Conservation (phyloP, 1,284 basidiomycete species). For the Agroathelia rolfsii region DNA sequence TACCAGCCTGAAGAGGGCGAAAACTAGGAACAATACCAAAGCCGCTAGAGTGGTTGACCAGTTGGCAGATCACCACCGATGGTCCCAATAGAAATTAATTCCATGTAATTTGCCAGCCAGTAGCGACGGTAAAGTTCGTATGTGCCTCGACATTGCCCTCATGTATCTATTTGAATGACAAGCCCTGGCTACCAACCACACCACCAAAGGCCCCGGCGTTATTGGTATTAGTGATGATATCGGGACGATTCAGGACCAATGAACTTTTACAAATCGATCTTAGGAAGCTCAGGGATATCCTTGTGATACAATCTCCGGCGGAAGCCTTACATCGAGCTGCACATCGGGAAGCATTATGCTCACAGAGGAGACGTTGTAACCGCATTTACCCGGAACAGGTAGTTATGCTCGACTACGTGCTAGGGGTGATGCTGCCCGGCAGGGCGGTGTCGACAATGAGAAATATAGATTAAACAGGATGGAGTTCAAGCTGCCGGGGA, state of each 20-base stretch:
- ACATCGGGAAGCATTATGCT: conserved; percentile 79
- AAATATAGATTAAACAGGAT: no score
- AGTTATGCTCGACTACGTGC: conserved; percentile 54
- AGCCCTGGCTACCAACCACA: conserved; percentile 88
- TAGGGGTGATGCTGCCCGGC: conserved; percentile 46
- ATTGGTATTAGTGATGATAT: conserved; percentile 66
- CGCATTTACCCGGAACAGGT: no score
- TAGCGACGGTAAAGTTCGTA: conserved; percentile 98
- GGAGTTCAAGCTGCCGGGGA: no score
- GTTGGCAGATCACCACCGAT: conserved; percentile 89
- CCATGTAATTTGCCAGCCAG: conserved; percentile 97
- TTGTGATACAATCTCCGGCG: conserved; percentile 98
- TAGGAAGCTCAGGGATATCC: conserved; percentile 65
- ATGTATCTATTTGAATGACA: conserved; percentile 77
- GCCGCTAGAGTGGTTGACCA: conserved; percentile 94
- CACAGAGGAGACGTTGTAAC: no score
- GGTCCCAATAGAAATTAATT: conserved; percentile 85
- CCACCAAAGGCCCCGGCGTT: conserved; percentile 87
- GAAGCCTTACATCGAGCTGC: conserved; percentile 89
- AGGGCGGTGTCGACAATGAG: no score
- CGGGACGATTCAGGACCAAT: conserved; percentile 76
- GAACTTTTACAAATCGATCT: conserved; percentile 71
- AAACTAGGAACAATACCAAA: conserved; percentile 84
- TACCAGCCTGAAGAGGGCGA: conserved; percentile 74
- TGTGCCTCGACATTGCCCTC: conserved; percentile 72